Percentiles rank a stretch among this genome's conserved stretches.
Conservation (phyloP, 495 filamentous ascomycete genomes). For the Aspergillus hancockii region DNA sequence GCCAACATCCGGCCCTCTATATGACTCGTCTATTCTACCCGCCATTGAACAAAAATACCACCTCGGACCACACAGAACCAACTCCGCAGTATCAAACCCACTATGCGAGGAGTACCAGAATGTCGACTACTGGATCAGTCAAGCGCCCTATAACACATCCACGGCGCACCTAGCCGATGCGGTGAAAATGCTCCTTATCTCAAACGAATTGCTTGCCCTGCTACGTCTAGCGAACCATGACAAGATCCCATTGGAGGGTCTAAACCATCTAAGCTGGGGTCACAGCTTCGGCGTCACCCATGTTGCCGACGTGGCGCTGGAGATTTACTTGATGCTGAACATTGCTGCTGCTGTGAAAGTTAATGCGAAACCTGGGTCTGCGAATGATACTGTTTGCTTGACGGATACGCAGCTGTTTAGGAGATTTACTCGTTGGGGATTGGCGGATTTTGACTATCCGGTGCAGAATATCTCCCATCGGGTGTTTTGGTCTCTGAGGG, state of each 20-base stretch:
- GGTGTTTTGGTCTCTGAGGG: neutral
- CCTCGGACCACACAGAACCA: constrained; percentile 4
- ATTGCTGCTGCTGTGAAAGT: neutral
- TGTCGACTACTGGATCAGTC: constrained; percentile 3
- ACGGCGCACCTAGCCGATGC: constrained; percentile 8
- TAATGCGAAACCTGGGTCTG: neutral
- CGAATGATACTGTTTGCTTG: neutral
- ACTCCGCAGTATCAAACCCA: constrained; percentile 3
- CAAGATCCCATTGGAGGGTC: neutral
- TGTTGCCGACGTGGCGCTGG: neutral
- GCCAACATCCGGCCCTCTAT: neutral
- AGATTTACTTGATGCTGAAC: constrained; percentile 5
- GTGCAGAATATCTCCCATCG: constrained; percentile 9
- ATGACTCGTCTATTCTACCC: neutral
- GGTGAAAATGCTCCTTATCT: constrained; percentile 10
- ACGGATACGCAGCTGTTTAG: neutral
- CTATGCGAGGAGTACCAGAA: neutral
- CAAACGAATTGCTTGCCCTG: constrained; percentile 1
- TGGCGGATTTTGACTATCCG: constrained; percentile 5
- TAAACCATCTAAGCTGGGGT: constrained; percentile 1
- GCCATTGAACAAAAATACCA: constrained; percentile 5
- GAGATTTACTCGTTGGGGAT: neutral
- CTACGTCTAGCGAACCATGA: constrained; percentile 1
- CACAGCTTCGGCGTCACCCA: constrained; percentile 4
- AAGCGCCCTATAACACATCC: constrained; percentile 1